Base-by-base conservation (phyloP, 2,329 filamentous ascomycete species). In the Elsinoe batatas region DNA sequence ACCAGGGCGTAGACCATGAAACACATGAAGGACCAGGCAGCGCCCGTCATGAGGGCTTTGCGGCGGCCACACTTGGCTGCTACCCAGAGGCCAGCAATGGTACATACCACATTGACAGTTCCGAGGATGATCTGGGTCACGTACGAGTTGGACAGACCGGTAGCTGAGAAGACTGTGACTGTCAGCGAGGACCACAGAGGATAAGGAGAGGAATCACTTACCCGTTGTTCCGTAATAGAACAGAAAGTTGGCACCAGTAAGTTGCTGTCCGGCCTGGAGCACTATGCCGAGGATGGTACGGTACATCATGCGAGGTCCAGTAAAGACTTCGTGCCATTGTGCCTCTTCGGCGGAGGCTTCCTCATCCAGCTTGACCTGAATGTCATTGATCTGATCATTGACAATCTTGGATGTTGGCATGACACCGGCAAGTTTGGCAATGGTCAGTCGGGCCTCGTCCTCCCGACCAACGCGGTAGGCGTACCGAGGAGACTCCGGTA, bases 1-100 rank as follows among this genome's bases (percentile, higher is more conserved):
- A 69, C 64, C 17, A 64, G 65, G 5, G 67, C 61, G 58, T 83
- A 78, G 58, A 87, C 75, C 63, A 86, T 70, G 70, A 90, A 90
- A 68, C 88, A 68, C 60, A 68, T 64, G 59, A 67, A 65, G 57
- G 66, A 65, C 65, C 67, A 69, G 3, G 60, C 61, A 2, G 74
- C 74, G 26, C 75, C 75, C 40, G 70, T 70, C 44, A 77, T 68
- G 12, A 78, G 68, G 1, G 75, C 68, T 2, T 71, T 71, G 2
- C 75, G 72, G 51, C 75, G 73, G 43, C 75, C 75, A 64, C 69
- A 76, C 60, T 72, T 73, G 64, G 77, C 74, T 11, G 77, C 72
- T 51, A 76, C 69, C 57, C 68, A 75, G 12, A 78, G 68, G 44
- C 73, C 74, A 10, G 69, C 71, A 56, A 76, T 69, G 3, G 75